These are phyloP conservation scores for Adansonia grandidieri DNA, from an alignment of 441 rosid species.

Conservation along the genomic window DNA sequence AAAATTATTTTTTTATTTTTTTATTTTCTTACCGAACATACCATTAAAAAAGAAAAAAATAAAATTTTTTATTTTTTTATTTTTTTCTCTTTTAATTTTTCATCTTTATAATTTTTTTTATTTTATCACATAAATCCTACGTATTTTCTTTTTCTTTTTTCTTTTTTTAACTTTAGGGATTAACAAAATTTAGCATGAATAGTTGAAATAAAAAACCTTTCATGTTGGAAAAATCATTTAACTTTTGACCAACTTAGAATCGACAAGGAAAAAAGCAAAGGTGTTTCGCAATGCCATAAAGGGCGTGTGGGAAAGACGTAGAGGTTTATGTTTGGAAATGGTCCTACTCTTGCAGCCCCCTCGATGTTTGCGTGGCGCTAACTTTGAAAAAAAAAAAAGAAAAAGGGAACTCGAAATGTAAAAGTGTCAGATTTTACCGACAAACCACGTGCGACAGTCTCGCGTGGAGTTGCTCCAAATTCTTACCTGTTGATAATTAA, in stretches of 20 bases:
- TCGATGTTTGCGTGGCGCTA: constrained; percentile 33
- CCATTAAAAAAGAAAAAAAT: no score
- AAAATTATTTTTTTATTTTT: no score
- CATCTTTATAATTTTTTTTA: no score
- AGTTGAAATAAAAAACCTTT: background rate
- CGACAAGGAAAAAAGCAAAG: background rate
- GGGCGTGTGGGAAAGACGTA: background rate
- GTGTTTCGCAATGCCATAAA: background rate
- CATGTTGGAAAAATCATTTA: background rate
- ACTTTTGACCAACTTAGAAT: background rate
- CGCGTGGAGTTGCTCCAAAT: constrained; percentile 29
- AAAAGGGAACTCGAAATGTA: background rate
- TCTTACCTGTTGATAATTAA: background rate
- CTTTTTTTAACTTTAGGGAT: background rate
- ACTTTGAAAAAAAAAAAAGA: constrained; percentile 35
- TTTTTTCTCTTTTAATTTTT: no score
- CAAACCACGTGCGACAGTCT: constrained; percentile 40
- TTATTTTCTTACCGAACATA: no score
- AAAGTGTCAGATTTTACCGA: constrained; percentile 27
- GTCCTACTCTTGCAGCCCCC: constrained; percentile 26
- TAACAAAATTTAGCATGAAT: background rate
- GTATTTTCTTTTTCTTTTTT: background rate
- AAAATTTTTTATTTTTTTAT: no score
- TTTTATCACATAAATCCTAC: no score
- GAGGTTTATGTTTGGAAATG: constrained; percentile 6